Conservation (phyloP, 768 basidiomycete species). For the Tylopilus plumbeoviolaceoides region DNA sequence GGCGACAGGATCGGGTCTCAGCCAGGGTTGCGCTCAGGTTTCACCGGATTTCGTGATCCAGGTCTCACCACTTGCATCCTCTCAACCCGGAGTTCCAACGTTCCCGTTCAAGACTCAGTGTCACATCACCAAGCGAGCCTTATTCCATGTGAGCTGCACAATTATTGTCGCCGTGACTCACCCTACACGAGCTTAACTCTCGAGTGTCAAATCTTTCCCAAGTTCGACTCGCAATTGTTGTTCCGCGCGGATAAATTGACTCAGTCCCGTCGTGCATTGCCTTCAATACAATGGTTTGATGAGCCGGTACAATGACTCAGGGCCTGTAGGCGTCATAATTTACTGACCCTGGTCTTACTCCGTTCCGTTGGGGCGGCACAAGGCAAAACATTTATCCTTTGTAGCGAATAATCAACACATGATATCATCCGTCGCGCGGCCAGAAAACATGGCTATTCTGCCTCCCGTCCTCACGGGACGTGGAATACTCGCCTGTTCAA, state of each 20-base stretch:
- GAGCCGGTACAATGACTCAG: neutral
- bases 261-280: neutral
- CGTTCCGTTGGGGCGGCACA: neutral
- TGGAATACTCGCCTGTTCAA: conserved; percentile 1
- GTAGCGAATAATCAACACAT: neutral
- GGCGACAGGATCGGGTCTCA: conserved; percentile 4
- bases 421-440: neutral
- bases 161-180: neutral
- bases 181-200: neutral
- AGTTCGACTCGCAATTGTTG: conserved; percentile 6
- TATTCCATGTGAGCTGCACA: neutral
- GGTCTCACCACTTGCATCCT: conserved; percentile 3
- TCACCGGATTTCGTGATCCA: conserved; percentile 13
- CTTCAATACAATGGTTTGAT: neutral
- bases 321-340: neutral
- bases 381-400: neutral
- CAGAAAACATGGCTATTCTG: neutral
- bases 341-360: conserved; percentile 17
- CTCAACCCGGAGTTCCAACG: neutral
- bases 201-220: neutral
- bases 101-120: neutral
- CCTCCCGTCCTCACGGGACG: neutral
- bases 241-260: neutral
- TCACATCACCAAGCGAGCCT: neutral
- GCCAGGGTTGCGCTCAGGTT: conserved; percentile 16